phyloP scores from a whole-genome alignment of 1,284 basidiomycete species.

The Sanghuangporus weigelae region DNA sequence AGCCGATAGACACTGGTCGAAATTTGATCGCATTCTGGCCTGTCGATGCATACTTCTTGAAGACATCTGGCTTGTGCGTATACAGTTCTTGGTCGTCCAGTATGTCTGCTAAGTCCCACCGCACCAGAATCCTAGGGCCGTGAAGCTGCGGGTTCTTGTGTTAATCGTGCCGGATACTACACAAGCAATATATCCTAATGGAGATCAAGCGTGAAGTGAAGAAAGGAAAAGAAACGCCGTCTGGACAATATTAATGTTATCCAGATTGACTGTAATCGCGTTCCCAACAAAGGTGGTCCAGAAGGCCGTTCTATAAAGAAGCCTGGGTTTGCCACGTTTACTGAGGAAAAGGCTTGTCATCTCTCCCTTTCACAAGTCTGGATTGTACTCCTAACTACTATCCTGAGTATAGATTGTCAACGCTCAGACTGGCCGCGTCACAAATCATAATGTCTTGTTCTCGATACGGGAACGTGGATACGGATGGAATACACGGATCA shows the following conservation, averaged over 20 bases:
- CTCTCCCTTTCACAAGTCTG: not conserved
- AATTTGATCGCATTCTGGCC: too few relatives aligned
- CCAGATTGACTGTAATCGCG: too few relatives aligned
- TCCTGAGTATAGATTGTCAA: constrained; percentile 2
- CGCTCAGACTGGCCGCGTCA: constrained; percentile 6
- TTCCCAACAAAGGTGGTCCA: too few relatives aligned
- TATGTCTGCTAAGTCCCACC: not conserved
- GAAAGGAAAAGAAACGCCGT: too few relatives aligned
- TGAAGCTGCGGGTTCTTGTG: not conserved
- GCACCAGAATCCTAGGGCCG: not conserved
- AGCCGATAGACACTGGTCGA: too few relatives aligned
- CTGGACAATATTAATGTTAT: too few relatives aligned
- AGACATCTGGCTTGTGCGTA: not conserved
- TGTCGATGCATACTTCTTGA: not conserved
- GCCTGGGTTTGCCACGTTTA: too few relatives aligned
- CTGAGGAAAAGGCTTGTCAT: constrained; percentile 4
- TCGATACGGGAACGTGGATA: constrained; percentile 7
- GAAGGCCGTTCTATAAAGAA: too few relatives aligned
- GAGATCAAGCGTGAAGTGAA: too few relatives aligned
- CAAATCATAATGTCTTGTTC: not conserved
- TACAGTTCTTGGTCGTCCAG: not conserved
- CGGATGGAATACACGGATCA: not conserved
- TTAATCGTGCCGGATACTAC: not conserved
- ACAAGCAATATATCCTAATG: too few relatives aligned
- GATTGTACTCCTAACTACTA: not conserved